Evolutionary conservation across 495 filamentous ascomycete species (phyloP).

Genomic region (Xylaria intraflava): DNA sequence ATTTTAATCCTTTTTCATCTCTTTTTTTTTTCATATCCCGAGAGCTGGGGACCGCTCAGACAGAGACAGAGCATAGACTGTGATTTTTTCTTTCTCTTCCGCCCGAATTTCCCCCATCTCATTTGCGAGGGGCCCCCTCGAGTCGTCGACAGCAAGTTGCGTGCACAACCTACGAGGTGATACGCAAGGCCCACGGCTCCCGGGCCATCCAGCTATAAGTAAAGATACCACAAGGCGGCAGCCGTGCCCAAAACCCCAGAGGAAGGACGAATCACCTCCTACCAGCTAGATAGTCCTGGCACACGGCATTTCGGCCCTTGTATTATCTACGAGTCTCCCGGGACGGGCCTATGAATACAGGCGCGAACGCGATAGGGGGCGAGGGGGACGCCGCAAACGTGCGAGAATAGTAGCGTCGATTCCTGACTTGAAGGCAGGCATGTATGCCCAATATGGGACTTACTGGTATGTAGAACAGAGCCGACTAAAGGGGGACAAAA

Average conservation of each 20-base stretch:
- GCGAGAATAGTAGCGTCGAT: neutral
- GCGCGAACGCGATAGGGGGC: neutral
- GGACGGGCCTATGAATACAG: neutral
- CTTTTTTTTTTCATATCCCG: neutral
- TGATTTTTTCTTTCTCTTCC: neutral
- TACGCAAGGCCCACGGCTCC: neutral
- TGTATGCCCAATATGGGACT: conserved; percentile 2
- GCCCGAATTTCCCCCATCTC: neutral
- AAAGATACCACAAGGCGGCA: neutral
- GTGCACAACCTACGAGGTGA: neutral
- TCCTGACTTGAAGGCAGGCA: conserved; percentile 1
- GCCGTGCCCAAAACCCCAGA: neutral
- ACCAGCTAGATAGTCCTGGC: neutral
- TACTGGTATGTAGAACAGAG: neutral
- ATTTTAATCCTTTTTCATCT: too few species aligned
- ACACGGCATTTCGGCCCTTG: neutral
- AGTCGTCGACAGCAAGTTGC: neutral
- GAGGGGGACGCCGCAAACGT: neutral
- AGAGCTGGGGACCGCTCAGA: neutral
- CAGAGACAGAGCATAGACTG: too few species aligned
- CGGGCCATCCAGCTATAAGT: neutral
- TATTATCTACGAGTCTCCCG: neutral
- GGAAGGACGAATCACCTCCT: neutral
- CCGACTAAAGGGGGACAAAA: neutral
- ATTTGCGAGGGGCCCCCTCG: neutral